Conservation (phyloP, 495 filamentous ascomycete species). For the Neurospora cerealis region DNA sequence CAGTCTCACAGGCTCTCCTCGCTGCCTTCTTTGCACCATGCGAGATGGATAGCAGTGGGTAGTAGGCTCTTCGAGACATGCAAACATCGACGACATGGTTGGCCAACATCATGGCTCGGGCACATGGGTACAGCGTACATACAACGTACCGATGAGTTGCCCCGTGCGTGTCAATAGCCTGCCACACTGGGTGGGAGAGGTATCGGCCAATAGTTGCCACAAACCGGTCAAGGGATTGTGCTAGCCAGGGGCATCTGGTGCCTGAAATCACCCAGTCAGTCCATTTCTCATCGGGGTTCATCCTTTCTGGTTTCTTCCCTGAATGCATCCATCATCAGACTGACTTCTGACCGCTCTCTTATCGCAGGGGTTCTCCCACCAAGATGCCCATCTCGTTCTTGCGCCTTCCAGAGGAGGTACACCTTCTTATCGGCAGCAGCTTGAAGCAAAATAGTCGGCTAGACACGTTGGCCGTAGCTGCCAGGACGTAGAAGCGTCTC, state of each 20-base stretch:
- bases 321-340: neutral
- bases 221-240: neutral
- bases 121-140: neutral
- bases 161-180: neutral
- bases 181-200: neutral
- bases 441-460: neutral
- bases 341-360: neutral
- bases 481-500: neutral
- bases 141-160: neutral
- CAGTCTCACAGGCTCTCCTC: no score
- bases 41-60: no score
- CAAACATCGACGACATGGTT: neutral
- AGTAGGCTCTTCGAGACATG: neutral
- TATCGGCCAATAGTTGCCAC: neutral
- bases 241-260: neutral
- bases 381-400: neutral
- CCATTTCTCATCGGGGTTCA: neutral
- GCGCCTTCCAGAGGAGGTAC: neutral
- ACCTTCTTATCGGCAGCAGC: neutral
- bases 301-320: neutral
- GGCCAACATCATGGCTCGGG: no score
- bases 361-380: neutral
- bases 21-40: neutral
- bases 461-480: neutral
- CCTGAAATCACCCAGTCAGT: neutral